Percentiles rank a stretch among this genome's conserved stretches.
Evolutionary conservation across 306 rosid genomes (phyloP).

Genomic region (Purshia tridentata): DNA sequence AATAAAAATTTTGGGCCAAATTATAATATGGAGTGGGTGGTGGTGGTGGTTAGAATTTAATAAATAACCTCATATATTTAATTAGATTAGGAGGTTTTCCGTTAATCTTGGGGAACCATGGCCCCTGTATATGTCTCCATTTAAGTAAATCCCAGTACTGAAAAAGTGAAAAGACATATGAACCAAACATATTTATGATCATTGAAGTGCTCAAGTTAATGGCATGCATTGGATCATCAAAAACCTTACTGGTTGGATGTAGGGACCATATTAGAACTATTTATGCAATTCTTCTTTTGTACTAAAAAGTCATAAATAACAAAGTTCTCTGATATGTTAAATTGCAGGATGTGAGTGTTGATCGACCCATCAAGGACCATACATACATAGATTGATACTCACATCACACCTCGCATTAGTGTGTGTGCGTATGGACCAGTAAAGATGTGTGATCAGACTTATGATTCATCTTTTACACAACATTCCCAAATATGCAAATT

Average conservation of each 20-base stretch:
- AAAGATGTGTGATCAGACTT: no score
- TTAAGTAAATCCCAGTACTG: background rate
- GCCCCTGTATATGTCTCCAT: background rate
- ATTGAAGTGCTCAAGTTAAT: background rate
- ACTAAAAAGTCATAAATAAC: no score
- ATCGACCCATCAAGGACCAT: no score
- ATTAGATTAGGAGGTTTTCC: background rate
- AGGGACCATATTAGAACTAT: conserved; percentile 33
- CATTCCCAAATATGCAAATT: conserved; percentile 9
- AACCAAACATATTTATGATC: conserved; percentile 22
- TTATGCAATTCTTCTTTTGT: no score
- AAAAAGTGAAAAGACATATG: background rate
- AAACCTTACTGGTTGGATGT: conserved; percentile 10
- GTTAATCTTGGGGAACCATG: background rate
- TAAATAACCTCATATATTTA: background rate
- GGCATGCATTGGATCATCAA: conserved; percentile 9
- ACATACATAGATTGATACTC: no score
- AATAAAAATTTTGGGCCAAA: background rate
- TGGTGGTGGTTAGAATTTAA: background rate
- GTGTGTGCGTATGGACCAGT: no score
- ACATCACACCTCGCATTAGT: no score
- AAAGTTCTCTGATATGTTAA: no score
- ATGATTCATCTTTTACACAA: no score
- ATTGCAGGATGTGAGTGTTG: no score
- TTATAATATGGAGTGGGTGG: background rate